Conservation (phyloP, 1,284 basidiomycete species). For the Moniliophthora roreri region DNA sequence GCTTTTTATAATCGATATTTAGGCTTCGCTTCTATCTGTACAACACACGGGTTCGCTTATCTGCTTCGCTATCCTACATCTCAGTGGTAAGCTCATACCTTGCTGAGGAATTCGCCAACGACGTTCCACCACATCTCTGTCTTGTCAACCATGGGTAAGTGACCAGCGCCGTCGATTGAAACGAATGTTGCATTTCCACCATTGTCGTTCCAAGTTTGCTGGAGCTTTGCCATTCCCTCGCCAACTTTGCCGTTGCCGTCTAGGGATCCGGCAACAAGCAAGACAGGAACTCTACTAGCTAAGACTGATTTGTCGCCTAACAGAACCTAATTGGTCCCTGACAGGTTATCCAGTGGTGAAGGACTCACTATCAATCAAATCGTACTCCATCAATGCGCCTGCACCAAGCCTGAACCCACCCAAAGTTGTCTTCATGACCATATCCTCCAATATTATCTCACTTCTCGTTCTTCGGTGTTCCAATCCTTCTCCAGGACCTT, state of each 20-base stretch:
- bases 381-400: conserved; percentile 41
- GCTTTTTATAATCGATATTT: too few species aligned
- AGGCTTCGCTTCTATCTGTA: too few species aligned
- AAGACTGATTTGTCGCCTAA: conserved; percentile 22
- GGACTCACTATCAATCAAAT: conserved; percentile 27
- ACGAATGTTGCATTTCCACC: conserved; percentile 28
- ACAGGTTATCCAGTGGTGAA: neutral
- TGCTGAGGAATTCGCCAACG: conserved; percentile 21
- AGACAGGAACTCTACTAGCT: conserved; percentile 27
- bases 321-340: conserved; percentile 11
- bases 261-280: conserved; percentile 44
- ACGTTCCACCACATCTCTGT: conserved; percentile 37
- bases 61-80: too few species aligned
- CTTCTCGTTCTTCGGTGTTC: conserved; percentile 17
- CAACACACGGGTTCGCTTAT: too few species aligned
- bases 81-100: too few species aligned
- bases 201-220: conserved; percentile 33
- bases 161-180: conserved; percentile 39
- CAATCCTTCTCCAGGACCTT: conserved; percentile 2
- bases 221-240: conserved; percentile 32
- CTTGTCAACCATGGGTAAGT: conserved; percentile 51
- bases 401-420: conserved; percentile 46
- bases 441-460: conserved; percentile 31
- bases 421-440: conserved; percentile 35
- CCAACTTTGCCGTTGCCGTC: conserved; percentile 47